Base-by-base conservation (phyloP, 768 basidiomycete species). In the Crassisporium funariophilum region DNA sequence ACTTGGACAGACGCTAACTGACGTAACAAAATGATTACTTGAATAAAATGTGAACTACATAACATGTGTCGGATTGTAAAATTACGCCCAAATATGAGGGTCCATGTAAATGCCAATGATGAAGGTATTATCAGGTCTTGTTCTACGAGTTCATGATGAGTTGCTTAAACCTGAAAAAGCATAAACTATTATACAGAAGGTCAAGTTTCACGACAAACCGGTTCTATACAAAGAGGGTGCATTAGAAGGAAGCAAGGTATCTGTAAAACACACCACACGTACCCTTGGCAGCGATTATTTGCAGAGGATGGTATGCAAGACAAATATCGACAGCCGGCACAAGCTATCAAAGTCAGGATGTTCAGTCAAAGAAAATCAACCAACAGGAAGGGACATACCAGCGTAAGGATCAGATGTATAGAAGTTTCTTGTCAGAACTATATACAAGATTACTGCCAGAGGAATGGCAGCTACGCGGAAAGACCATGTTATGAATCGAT, bases 401-500 rank as follows among this genome's bases (percentile, higher is more conserved):
- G 84, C 84, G 60, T 88, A 88, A 22, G 94, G 91, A 64, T 97
- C 78, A 35, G 81, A 82, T 1, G 82, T 92, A 63, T 95, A 97
- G 63, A 98, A 98, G 66, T 98, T 98, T 50, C 84, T 74, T 25
- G 77, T 77, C 36, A 98, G 75, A 11, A 95, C 75, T 25, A 95
- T 86, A 54, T 85, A 98, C 16, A 95, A 75, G 20, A 95, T 67
- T 21, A 95, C 62, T 2, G 86, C 81, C 23, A 95, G 51, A 2
- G 90, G 87, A 34, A 92, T 74, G 1, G 91, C 90, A 22, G 79
- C 65, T 22, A 89, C 56, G 47, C 95, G 82, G 61, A 88, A 80
- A 29, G 55, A 69, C 84, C 88, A 91, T 62, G 87, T 81, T 36
- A 91, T 76, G 15, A 76, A 61, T 43, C 77, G 77, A 60, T 94